These are phyloP conservation scores for Solanum pennellii DNA, from an alignment of 257 asterid species.

Conservation along the genomic window DNA sequence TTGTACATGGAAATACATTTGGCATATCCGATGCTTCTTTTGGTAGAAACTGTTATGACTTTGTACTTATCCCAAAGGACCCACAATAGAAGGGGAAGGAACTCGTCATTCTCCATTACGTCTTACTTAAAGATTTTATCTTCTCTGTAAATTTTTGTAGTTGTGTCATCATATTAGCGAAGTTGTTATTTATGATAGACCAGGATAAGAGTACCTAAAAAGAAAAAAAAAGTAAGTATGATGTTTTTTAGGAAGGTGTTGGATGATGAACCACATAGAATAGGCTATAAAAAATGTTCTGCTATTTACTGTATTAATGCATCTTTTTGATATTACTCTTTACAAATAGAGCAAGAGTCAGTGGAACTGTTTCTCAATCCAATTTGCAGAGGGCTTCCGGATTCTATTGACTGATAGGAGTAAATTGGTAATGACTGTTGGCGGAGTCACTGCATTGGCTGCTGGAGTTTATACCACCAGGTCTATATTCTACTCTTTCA, in stretches of 20 bases:
- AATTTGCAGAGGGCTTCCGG: conserved; percentile 67
- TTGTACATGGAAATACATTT: neutral
- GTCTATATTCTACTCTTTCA: conserved; percentile 19
- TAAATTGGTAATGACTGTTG: conserved; percentile 76
- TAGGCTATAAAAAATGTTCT: neutral
- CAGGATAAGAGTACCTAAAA: neutral
- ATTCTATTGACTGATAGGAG: conserved; percentile 76
- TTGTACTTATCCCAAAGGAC: neutral
- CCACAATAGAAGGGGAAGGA: neutral
- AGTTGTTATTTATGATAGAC: neutral
- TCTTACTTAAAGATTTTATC: neutral
- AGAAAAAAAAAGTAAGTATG: neutral
- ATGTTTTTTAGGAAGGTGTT: neutral
- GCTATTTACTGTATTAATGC: neutral
- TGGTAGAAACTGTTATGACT: neutral
- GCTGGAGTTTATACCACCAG: conserved; percentile 97
- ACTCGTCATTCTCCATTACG: neutral
- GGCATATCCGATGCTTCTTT: neutral
- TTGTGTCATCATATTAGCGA: neutral
- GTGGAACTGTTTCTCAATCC: conserved; percentile 1
- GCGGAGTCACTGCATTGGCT: conserved; percentile 97
- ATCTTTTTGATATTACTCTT: neutral
- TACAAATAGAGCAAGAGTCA: neutral
- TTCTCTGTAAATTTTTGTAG: neutral
- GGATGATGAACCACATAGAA: neutral